A percentile compares a stretch with the other conserved stretches of the same genome.
Conservation (phyloP, 495 filamentous ascomycete genomes). For the Bacidia gigantensis region DNA sequence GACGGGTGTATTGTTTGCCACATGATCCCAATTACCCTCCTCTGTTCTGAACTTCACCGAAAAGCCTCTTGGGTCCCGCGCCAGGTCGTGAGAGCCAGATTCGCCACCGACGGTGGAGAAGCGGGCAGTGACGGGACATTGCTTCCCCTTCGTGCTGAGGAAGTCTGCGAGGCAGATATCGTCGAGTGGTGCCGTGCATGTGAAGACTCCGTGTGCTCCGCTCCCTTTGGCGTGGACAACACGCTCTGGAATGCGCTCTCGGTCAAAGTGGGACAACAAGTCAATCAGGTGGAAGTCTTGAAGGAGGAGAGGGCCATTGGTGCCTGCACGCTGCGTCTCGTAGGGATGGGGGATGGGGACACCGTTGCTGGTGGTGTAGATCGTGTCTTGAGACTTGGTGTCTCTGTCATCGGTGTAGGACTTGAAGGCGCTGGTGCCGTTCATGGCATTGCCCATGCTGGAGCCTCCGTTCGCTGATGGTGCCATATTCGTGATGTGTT, state of each 20-base stretch:
- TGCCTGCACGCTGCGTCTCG: slow-evolving; percentile 36
- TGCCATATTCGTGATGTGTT: slow-evolving; percentile 5
- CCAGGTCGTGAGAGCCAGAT: slow-evolving; percentile 54
- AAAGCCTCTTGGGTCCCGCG: slow-evolving; percentile 57
- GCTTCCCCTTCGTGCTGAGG: slow-evolving; percentile 50
- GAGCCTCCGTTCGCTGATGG: background rate
- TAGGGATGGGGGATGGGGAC: slow-evolving; percentile 38
- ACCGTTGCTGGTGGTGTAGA: slow-evolving; percentile 39
- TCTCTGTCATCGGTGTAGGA: slow-evolving; percentile 34
- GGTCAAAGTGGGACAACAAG: slow-evolving; percentile 55
- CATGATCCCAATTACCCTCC: slow-evolving; percentile 70
- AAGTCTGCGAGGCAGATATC: slow-evolving; percentile 44
- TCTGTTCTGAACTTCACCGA: slow-evolving; percentile 70
- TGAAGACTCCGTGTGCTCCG: slow-evolving; percentile 66
- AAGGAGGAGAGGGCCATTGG: slow-evolving; percentile 45
- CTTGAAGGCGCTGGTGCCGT: slow-evolving; percentile 5
- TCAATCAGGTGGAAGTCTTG: slow-evolving; percentile 52
- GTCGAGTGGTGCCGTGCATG: slow-evolving; percentile 51
- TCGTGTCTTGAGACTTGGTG: slow-evolving; percentile 29
- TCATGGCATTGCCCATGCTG: background rate
- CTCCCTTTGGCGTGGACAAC: slow-evolving; percentile 75
- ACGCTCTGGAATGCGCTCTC: slow-evolving; percentile 54
- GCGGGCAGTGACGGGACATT: slow-evolving; percentile 48
- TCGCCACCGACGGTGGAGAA: slow-evolving; percentile 64
- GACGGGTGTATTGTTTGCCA: slow-evolving; percentile 58